Percentiles rank a stretch among this genome's conserved stretches.
Conservation (phyloP, 352 stramenopile genomes). For the Saprolegnia parasitica region DNA sequence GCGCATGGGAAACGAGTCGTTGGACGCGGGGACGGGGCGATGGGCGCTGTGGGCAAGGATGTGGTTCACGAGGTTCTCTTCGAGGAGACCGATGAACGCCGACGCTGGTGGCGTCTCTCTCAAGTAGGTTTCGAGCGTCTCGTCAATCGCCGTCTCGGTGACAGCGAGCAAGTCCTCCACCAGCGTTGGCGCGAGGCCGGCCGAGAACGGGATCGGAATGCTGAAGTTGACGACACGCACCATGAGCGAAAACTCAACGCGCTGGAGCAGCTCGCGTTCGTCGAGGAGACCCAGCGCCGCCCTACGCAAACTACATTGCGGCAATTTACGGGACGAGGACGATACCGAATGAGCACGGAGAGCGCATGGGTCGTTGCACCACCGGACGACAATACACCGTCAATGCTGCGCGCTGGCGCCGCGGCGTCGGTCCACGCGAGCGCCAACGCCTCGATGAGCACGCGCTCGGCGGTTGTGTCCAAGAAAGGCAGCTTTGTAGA, state of each 20-base stretch:
- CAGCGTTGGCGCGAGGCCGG: not conserved
- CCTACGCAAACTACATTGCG: not conserved
- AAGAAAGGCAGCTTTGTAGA: not conserved
- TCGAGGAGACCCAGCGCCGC: not conserved
- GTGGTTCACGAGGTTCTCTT: not conserved
- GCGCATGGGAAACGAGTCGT: not conserved
- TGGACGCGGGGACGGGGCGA: too few relatives aligned
- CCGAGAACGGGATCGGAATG: not conserved
- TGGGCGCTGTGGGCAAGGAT: not conserved
- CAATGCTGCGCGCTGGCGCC: not conserved
- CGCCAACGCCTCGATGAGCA: not conserved
- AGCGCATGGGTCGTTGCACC: not conserved
- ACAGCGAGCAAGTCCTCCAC: not conserved
- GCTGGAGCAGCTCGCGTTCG: not conserved
- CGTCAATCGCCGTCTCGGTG: not conserved
- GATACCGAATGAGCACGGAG: not conserved
- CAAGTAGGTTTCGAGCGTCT: not conserved
- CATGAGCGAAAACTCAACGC: slow-evolving; percentile 1
- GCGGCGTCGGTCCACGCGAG: not conserved
- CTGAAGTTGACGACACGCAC: not conserved
- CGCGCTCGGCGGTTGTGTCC: not conserved
- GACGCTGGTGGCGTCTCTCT: not conserved
- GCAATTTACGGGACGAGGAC: too few relatives aligned
- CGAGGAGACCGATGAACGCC: not conserved
- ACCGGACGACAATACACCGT: not conserved